Evolutionary conservation across 345 rosid genomes (phyloP).

Genomic region (Melaleuca quinquenervia): DNA sequence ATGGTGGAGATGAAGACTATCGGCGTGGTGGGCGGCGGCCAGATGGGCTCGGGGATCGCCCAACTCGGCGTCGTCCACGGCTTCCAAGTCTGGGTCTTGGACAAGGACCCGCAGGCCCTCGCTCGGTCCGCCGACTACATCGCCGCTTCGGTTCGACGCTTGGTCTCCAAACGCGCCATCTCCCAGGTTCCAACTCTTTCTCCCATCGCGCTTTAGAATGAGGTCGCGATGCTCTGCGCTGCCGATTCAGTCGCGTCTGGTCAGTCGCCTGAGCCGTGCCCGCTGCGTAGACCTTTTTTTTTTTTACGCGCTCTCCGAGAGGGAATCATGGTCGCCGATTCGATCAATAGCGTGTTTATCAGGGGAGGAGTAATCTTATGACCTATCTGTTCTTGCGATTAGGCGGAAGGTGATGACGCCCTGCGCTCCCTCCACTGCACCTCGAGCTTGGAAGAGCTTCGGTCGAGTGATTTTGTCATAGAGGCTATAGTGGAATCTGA

Average conservation of each 20-base stretch:
- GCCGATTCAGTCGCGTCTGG: background rate
- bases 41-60: constrained; percentile 97
- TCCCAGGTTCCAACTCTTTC: constrained; percentile 29
- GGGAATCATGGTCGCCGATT: background rate
- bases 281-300: background rate
- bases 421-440: constrained; percentile 48
- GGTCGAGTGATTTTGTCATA: constrained; percentile 46
- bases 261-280: background rate
- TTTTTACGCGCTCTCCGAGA: background rate
- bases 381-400: background rate
- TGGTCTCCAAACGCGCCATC: constrained; percentile 53
- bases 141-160: constrained; percentile 42
- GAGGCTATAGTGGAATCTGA: constrained; percentile 93
- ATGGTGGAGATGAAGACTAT: constrained; percentile 39
- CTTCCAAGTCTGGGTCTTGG: constrained; percentile 49
- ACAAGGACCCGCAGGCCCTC: constrained; percentile 56
- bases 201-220: background rate
- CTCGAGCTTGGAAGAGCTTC: constrained; percentile 45
- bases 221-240: background rate
- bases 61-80: constrained; percentile 72
- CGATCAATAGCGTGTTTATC: background rate
- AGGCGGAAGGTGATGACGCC: constrained; percentile 54
- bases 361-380: background rate
- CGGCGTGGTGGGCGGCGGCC: constrained; percentile 80
- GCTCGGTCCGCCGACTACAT: constrained; percentile 43